Base-by-base conservation (phyloP, 805 yeast genomes). In the Yamadazyma nakazawae region DNA sequence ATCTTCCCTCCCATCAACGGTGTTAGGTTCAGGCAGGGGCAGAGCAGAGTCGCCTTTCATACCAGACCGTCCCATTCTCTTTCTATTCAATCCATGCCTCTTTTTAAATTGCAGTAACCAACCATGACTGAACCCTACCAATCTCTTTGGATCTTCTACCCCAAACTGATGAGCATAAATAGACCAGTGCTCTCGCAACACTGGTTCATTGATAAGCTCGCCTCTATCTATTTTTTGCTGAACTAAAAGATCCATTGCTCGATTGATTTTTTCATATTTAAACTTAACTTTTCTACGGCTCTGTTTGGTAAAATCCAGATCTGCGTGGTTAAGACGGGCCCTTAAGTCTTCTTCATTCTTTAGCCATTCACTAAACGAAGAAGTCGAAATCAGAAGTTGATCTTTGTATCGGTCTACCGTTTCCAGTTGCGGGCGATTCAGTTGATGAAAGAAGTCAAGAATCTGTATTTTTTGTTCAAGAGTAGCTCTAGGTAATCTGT, bases 81-180 rank as follows among this genome's bases (percentile, higher is more conserved):
- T 58, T 51, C 61, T 65, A 51, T 67, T 66, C 36, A 78, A 59
- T 1, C 78, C 82, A 54, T 80, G 83, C 42, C 84, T 62, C 52
- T 77, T 80, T 59, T 81, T 81, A 61, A 81, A 81, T 54, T 78
- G 82, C 11, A 78, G 67, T 37, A 81, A 61, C 85, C 85, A 81
- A 8, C 86, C 86, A 58, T 80, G 84, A 52, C 81, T 75, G 51
- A 79, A 81, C 13, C 74, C 69, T 24, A 69, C 72, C 46, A 76
- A 59, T 45, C 86, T 63, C 56, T 80, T 81, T 2, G 85, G 84
- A 54, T 81, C 82, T 7, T 74, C 78, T 2, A 81, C 83, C 9
- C 84, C 85, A 56, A 60, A 78, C 54, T 73, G 68, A 47, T 75
- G 75, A 2, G 84, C 85, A 54, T 69, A 78, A 26, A 70, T 62